These are phyloP conservation scores for Pseudoscleropodium purum DNA, from an alignment of 225 moss, liverwort and hornwort species.

Conservation along the genomic window DNA sequence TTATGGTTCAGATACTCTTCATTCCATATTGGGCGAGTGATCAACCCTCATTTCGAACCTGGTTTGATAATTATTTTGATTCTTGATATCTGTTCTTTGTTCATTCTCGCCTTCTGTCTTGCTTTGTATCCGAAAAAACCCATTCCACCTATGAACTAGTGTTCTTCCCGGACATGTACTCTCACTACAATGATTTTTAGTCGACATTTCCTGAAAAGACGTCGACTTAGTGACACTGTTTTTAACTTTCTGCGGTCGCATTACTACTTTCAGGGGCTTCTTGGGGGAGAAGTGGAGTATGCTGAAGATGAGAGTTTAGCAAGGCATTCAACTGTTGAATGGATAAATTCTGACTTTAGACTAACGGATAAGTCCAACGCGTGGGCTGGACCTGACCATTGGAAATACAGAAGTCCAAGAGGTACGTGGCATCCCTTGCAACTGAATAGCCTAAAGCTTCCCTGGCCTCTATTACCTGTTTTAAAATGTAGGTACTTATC, in stretches of 20 bases:
- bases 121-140: neutral
- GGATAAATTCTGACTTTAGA: slow-evolving; percentile 57
- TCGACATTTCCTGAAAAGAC: neutral
- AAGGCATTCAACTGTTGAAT: slow-evolving; percentile 51
- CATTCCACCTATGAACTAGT: neutral
- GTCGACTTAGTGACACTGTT: neutral
- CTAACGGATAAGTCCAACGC: slow-evolving; percentile 60
- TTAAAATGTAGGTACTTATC: neutral
- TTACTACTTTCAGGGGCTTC: slow-evolving; percentile 33
- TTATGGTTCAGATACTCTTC: neutral
- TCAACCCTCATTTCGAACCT: neutral
- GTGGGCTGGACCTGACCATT: slow-evolving; percentile 99
- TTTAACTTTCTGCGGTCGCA: neutral
- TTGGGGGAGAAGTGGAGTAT: slow-evolving; percentile 49
- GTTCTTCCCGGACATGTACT: neutral
- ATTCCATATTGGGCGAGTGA: neutral
- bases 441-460: neutral
- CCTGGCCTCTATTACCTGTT: neutral
- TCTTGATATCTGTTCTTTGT: neutral
- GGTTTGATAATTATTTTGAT: neutral
- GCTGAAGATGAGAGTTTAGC: slow-evolving; percentile 26
- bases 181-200: neutral
- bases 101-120: neutral
- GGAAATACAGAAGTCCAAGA: slow-evolving; percentile 80
- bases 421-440: slow-evolving; percentile 29